phyloP scores from a whole-genome alignment of 768 basidiomycete genomes.

The Boletus reticuloceps region DNA sequence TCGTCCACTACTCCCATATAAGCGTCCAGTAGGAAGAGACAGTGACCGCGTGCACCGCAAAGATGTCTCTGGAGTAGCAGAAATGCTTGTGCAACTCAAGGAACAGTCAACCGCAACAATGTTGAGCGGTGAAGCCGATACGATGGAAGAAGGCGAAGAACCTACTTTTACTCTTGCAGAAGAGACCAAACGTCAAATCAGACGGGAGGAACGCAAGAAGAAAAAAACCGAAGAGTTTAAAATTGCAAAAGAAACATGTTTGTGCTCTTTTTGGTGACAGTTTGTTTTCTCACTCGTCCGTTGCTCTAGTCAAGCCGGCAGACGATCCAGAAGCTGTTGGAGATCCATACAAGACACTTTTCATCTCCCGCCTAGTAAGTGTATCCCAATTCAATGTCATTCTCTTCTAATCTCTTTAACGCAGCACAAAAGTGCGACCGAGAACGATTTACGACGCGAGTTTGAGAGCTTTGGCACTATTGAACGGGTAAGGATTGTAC shows the following conservation, averaged over 20 bases:
- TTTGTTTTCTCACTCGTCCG: conserved; percentile 4
- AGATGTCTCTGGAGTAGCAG: conserved; percentile 73
- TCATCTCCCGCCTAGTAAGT: conserved; percentile 86
- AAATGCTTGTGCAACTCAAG: conserved; percentile 66
- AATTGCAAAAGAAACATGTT: conserved; percentile 82
- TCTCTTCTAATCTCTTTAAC: conserved; percentile 15
- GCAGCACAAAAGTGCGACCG: conserved; percentile 90
- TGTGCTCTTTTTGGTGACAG: conserved; percentile 30
- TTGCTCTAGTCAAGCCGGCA: conserved; percentile 78
- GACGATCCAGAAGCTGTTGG: conserved; percentile 90
- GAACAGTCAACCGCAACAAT: conserved; percentile 74
- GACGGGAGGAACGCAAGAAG: conserved; percentile 76
- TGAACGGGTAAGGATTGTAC: conserved; percentile 90
- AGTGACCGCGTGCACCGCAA: conserved; percentile 71
- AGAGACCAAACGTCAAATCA: conserved; percentile 75
- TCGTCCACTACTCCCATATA: conserved; percentile 83
- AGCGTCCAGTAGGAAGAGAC: conserved; percentile 82
- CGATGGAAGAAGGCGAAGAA: conserved; percentile 85
- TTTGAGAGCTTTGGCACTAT: conserved; percentile 95
- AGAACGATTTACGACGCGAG: conserved; percentile 89
- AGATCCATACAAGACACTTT: conserved; percentile 98
- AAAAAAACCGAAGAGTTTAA: conserved; percentile 74
- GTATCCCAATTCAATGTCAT: background rate
- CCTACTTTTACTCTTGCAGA: conserved; percentile 79
- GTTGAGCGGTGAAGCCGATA: conserved; percentile 57